Evolutionary conservation across 2,329 filamentous ascomycete genomes (phyloP).

Genomic region (Clarireedia homoeocarpa): DNA sequence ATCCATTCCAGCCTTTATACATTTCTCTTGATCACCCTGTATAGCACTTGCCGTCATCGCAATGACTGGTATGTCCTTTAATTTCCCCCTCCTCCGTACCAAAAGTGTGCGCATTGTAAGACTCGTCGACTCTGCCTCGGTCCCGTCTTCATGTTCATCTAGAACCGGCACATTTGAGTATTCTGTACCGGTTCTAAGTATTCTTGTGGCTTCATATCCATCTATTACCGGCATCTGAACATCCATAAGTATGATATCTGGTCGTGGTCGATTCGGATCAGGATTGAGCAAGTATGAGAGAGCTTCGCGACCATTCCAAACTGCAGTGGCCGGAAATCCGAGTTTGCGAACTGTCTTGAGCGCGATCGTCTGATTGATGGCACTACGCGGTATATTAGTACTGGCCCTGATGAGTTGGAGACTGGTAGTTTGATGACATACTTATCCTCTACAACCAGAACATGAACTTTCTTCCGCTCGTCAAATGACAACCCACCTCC

Average conservation of each 20-base stretch:
- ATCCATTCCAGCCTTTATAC: constrained; percentile 43
- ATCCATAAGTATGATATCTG: constrained; percentile 33
- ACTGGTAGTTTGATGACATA: constrained; percentile 5
- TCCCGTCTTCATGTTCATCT: background rate
- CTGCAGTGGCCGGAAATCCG: constrained; percentile 19
- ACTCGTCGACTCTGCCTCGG: constrained; percentile 13
- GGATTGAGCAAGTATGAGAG: constrained; percentile 19
- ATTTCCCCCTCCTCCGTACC: constrained; percentile 13
- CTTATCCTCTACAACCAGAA: constrained; percentile 24
- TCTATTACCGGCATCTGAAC: constrained; percentile 49
- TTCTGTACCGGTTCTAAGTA: constrained; percentile 32
- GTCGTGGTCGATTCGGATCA: constrained; percentile 13
- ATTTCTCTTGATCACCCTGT: constrained; percentile 39
- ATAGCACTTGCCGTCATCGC: constrained; percentile 45
- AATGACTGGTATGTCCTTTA: constrained; percentile 38
- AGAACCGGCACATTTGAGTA: background rate
- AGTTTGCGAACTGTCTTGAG: constrained; percentile 20
- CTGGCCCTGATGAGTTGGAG: background rate
- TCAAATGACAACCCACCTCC: background rate
- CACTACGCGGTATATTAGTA: constrained; percentile 5
- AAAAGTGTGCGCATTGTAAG: background rate
- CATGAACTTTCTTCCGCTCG: constrained; percentile 15
- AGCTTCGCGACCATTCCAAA: constrained; percentile 24
- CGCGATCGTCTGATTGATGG: constrained; percentile 24
- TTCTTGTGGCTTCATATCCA: constrained; percentile 38